phyloP scores from a whole-genome alignment of 352 stramenopile species.

The Achlya hypogyna region DNA sequence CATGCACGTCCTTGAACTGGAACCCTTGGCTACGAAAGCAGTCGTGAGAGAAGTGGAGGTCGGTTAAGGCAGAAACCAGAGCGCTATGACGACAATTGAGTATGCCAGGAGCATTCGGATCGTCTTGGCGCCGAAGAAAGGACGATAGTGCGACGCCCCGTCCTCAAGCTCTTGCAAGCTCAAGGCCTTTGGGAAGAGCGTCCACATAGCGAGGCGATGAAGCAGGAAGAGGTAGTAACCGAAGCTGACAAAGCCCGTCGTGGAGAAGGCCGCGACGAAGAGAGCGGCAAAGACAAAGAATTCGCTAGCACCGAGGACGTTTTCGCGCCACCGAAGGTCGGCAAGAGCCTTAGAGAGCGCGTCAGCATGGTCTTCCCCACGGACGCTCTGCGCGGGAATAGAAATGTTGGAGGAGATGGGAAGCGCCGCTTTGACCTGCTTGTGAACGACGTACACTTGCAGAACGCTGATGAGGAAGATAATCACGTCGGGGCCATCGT shows the following conservation, averaged over 20 bases:
- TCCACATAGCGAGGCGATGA: slow-evolving; percentile 50
- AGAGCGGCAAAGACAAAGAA: slow-evolving; percentile 41
- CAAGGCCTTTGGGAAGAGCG: slow-evolving; percentile 50
- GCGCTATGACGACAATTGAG: slow-evolving; percentile 14
- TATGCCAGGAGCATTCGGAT: slow-evolving; percentile 16
- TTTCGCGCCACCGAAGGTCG: slow-evolving; percentile 19
- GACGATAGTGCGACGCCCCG: not conserved
- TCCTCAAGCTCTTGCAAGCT: slow-evolving; percentile 40
- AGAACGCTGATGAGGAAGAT: slow-evolving; percentile 43
- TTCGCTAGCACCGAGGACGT: slow-evolving; percentile 30
- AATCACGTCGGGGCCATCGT: slow-evolving; percentile 47
- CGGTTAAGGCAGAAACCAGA: not conserved
- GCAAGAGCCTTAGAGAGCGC: slow-evolving; percentile 21
- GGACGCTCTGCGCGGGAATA: slow-evolving; percentile 35
- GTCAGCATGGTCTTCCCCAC: slow-evolving; percentile 13
- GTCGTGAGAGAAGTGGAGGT: not conserved
- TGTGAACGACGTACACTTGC: slow-evolving; percentile 58
- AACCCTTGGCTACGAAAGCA: slow-evolving; percentile 19
- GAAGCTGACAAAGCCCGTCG: slow-evolving; percentile 48
- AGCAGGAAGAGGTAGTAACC: slow-evolving; percentile 58
- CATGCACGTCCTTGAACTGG: slow-evolving; percentile 14
- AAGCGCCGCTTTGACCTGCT: slow-evolving; percentile 20
- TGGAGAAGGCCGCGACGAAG: slow-evolving; percentile 47
- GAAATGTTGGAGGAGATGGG: not conserved
- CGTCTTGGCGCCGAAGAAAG: slow-evolving; percentile 18